Conservation (phyloP, 345 rosid species). For the Lepidium didymum region DNA sequence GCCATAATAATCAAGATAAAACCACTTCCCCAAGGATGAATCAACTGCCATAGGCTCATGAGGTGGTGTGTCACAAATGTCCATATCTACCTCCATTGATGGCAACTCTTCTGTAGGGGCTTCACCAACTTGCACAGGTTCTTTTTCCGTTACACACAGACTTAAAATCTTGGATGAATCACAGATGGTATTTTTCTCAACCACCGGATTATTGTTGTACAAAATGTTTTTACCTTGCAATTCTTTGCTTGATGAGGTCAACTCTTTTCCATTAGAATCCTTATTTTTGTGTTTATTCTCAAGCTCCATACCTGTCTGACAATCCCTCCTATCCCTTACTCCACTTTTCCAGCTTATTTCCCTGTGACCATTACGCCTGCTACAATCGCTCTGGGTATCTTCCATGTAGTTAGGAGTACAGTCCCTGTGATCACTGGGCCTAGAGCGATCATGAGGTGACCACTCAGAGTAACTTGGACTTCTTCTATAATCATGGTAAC, state of each 20-base stretch:
- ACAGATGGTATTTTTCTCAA: slow-evolving; percentile 39
- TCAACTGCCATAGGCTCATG: slow-evolving; percentile 58
- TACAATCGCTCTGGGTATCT: slow-evolving; percentile 54
- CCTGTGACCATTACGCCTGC: slow-evolving; percentile 35
- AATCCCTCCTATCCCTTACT: slow-evolving; percentile 48
- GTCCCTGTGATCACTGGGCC: slow-evolving; percentile 60
- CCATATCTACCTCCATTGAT: slow-evolving; percentile 99
- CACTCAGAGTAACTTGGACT: slow-evolving; percentile 67
- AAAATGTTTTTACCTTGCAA: slow-evolving; percentile 43
- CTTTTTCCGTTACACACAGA: slow-evolving; percentile 36
- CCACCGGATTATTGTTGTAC: slow-evolving; percentile 28
- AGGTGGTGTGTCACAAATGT: slow-evolving; percentile 84
- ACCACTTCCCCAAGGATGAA: slow-evolving; percentile 73
- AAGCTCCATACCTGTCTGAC: slow-evolving; percentile 43
- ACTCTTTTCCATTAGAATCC: slow-evolving; percentile 45
- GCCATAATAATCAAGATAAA: slow-evolving; percentile 89
- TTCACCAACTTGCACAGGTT: slow-evolving; percentile 40
- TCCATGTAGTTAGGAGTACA: slow-evolving; percentile 50
- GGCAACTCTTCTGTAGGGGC: slow-evolving; percentile 59
- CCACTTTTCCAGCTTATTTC: slow-evolving; percentile 59
- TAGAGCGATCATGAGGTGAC: slow-evolving; percentile 52
- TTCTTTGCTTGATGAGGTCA: slow-evolving; percentile 40
- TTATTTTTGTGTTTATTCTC: slow-evolving; percentile 50
- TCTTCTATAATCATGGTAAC: slow-evolving; percentile 62
- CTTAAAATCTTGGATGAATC: slow-evolving; percentile 44